A percentile compares a stretch with the other conserved stretches of the same genome.
phyloP scores from a whole-genome alignment of 495 filamentous ascomycete genomes.

The Pyronema domesticum region DNA sequence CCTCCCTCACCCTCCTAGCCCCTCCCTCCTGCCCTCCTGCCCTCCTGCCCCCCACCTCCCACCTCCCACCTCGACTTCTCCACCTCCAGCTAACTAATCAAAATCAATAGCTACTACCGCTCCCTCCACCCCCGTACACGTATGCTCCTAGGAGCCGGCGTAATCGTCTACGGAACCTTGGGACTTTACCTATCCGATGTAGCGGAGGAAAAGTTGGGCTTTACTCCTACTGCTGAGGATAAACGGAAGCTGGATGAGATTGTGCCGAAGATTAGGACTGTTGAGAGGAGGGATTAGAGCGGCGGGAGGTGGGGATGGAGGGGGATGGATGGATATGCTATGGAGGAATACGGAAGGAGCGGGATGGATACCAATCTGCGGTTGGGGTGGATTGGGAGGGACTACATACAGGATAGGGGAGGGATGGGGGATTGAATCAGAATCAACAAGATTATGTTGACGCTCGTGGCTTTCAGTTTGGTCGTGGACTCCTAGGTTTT shows the following conservation, averaged over 20 bases:
- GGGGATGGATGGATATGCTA: too few species aligned
- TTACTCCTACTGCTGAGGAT: slow-evolving; percentile 44
- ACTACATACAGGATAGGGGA: too few species aligned
- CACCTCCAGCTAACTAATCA: too few species aligned
- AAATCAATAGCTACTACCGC: slow-evolving; percentile 33
- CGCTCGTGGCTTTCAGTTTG: too few species aligned
- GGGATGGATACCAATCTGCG: too few species aligned
- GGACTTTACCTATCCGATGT: slow-evolving; percentile 41
- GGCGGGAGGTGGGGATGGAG: background rate
- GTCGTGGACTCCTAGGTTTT: too few species aligned
- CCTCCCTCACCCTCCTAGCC: too few species aligned
- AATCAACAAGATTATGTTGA: too few species aligned
- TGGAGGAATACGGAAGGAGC: too few species aligned
- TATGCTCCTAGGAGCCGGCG: slow-evolving; percentile 42
- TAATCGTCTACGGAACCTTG: slow-evolving; percentile 46
- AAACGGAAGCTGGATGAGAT: slow-evolving; percentile 36
- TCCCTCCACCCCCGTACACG: slow-evolving; percentile 43
- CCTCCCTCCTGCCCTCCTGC: background rate
- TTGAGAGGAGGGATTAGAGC: slow-evolving; percentile 22
- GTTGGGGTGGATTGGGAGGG: too few species aligned
- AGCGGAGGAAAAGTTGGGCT: slow-evolving; percentile 43
- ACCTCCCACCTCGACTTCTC: background rate
- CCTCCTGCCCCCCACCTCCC: background rate
- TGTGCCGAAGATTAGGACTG: slow-evolving; percentile 33
- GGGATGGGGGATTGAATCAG: too few species aligned